Conservation (phyloP, 1,284 basidiomycete genomes). For the Cutaneotrichosporon sp. region DNA sequence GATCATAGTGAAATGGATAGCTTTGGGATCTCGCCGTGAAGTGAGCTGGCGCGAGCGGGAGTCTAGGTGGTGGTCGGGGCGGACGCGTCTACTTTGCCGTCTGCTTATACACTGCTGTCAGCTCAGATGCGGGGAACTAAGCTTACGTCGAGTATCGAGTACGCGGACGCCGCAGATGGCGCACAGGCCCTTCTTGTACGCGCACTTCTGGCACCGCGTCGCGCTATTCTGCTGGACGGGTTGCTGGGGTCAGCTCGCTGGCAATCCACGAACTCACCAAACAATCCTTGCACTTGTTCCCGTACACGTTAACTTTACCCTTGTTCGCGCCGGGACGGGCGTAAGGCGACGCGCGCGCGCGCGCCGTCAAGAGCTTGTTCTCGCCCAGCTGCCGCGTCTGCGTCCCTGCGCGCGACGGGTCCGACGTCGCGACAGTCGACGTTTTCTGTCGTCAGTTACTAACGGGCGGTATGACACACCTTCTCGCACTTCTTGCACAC, state of each 20-base stretch:
- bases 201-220: conserved; percentile 47
- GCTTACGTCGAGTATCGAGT: conserved; percentile 40
- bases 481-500: conserved; percentile 51
- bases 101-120: conserved; percentile 38
- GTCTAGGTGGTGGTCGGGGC: background rate
- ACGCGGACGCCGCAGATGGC: conserved; percentile 47
- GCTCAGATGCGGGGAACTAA: background rate
- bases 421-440: conserved; percentile 40
- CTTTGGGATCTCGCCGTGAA: conserved; percentile 1
- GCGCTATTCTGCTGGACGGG: conserved; percentile 42
- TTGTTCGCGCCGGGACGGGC: conserved; percentile 31
- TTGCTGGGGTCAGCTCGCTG: conserved; percentile 22
- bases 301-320: conserved; percentile 38
- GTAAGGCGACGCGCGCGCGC: conserved; percentile 37
- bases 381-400: conserved; percentile 46
- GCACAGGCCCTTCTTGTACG: conserved; percentile 49
- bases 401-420: conserved; percentile 37
- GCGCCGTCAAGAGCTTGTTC: conserved; percentile 46
- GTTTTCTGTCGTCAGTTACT: conserved; percentile 36
- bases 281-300: conserved; percentile 48
- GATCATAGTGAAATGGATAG: conserved; percentile 2
- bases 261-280: conserved; percentile 26
- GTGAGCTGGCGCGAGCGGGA: background rate
- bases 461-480: conserved; percentile 20
- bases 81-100: conserved; percentile 23